Base-by-base conservation (phyloP, 805 yeast genomes). In the Grigorovia yakushimaensis region DNA sequence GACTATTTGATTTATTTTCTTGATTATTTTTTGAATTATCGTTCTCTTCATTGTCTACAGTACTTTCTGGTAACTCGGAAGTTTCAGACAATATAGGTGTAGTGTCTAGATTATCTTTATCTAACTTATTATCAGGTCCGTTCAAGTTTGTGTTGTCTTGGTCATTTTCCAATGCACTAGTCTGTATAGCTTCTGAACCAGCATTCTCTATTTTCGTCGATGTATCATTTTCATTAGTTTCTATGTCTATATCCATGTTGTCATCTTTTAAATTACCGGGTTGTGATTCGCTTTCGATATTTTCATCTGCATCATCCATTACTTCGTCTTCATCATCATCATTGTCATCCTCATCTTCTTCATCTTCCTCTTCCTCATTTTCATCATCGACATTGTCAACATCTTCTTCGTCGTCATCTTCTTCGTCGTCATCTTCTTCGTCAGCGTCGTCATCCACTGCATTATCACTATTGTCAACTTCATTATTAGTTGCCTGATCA, bases 281-380 rank as follows among this genome's bases (percentile, higher is more conserved):
- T n/a, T n/a, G n/a, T n/a, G 24, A 3, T 10, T 37, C 10, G 15
- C 6, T 33, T 33, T 19, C 19, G 11, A 22, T 10, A 17, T 42
- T 20, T 18, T 55, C 53, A 19, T 48, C 49, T 10, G 37, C 45
- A 33, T 20, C 43, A 39, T 49, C 49, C 21, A 40, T 37, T 8
- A 46, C 60, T 38, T 55, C 57, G 11, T 58, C 54, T 19, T 54
- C 57, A 40, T 49, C 61, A 13, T 60, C 57, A 9, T 60, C 65
- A 8, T 60, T 51, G 5, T 48, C 51, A 3, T 43, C 45, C 3
- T 48, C 52, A 4, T 36, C 45, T 3, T 43, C 39, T 1, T 54
- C 54, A n/a, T 49, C 50, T 8, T 35, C 47, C 19, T 24, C 43
- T 33, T 49, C 49, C n/a, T 42, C 40, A 5, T 48, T 59, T 22